Evolutionary conservation across 140 eudicot genomes (phyloP).

Genomic region (Anethum foeniculum): DNA sequence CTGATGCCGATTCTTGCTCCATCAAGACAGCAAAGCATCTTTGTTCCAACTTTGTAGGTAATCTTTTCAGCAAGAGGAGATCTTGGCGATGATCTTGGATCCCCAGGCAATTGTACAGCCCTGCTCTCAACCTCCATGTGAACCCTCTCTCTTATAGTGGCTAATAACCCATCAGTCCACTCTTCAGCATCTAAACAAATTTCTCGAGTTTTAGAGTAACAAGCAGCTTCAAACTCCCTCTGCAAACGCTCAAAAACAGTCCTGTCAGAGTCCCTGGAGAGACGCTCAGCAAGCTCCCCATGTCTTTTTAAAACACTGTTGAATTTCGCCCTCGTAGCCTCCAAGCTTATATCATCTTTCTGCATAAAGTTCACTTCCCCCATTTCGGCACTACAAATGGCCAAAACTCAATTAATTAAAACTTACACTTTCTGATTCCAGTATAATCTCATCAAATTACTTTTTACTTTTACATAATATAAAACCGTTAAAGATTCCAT

Average conservation of each 20-base stretch:
- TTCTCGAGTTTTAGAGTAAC: constrained; percentile 80
- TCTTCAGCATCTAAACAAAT: constrained; percentile 70
- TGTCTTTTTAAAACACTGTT: constrained; percentile 69
- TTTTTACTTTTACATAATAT: not conserved
- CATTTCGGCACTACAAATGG: constrained; percentile 5
- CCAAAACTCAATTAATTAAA: not conserved
- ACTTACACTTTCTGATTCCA: not conserved
- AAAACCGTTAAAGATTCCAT: not conserved
- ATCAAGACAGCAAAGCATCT: constrained; percentile 81
- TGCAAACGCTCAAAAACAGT: constrained; percentile 86
- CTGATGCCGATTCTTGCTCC: constrained; percentile 96
- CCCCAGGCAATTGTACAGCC: constrained; percentile 48
- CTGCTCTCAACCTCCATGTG: constrained; percentile 94
- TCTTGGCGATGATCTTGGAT: constrained; percentile 30
- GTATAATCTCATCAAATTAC: not conserved
- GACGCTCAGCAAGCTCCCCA: constrained; percentile 71
- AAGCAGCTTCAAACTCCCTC: constrained; percentile 83
- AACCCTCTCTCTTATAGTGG: constrained; percentile 94
- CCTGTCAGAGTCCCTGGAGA: constrained; percentile 96
- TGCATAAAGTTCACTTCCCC: constrained; percentile 31
- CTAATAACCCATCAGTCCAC: constrained; percentile 93
- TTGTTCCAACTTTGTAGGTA: constrained; percentile 84
- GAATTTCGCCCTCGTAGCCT: constrained; percentile 63
- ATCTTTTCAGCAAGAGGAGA: constrained; percentile 49
- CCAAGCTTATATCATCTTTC: constrained; percentile 51